These are phyloP conservation scores for Rhododendron molle DNA, from an alignment of 148 eudicot genomes.

Conservation along the genomic window DNA sequence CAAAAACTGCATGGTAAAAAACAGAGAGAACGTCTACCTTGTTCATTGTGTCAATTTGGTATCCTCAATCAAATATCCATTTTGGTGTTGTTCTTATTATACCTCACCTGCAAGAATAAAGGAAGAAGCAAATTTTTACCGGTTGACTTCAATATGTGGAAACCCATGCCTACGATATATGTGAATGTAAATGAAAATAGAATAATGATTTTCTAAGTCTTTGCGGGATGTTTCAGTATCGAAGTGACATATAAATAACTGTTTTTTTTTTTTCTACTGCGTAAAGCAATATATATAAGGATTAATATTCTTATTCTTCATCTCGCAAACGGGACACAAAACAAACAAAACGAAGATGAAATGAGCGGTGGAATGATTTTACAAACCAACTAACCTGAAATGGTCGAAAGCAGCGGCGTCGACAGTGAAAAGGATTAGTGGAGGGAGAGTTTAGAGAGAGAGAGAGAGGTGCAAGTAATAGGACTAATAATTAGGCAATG, in stretches of 20 bases:
- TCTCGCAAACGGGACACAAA: no score
- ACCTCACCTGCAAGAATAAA: not conserved
- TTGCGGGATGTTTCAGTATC: not conserved
- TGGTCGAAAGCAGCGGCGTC: not conserved
- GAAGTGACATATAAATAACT: not conserved
- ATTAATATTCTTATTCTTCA: no score
- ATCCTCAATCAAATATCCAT: not conserved
- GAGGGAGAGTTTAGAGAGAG: not conserved
- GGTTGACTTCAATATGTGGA: not conserved
- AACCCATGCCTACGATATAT: not conserved
- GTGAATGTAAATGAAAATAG: not conserved
- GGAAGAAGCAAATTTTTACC: not conserved
- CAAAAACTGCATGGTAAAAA: no score
- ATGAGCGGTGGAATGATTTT: not conserved
- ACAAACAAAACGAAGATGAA: not conserved
- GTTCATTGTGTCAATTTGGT: not conserved
- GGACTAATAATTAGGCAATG: no score
- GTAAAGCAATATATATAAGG: no score
- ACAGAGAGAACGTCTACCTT: not conserved
- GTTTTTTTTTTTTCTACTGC: not conserved
- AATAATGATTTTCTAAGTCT: not conserved
- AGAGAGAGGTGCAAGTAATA: no score
- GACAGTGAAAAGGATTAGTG: not conserved
- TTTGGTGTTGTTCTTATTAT: not conserved
- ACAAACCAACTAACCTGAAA: not conserved